Percentiles rank a stretch among this genome's conserved stretches.
These are phyloP conservation scores for Arthrobotrys iridis DNA, from an alignment of 2,329 filamentous ascomycete genomes.

Conservation along the genomic window DNA sequence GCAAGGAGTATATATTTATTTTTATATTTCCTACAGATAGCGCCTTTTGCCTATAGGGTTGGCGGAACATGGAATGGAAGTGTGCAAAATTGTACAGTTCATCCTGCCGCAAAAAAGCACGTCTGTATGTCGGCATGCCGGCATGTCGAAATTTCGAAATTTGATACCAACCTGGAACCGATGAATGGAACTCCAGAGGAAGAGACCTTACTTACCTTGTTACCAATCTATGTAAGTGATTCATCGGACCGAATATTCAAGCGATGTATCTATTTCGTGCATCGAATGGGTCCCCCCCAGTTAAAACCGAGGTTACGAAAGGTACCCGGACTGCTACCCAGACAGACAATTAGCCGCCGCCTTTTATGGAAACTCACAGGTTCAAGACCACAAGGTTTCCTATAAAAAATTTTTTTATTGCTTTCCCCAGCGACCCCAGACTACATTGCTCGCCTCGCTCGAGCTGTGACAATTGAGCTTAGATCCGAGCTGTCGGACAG, in stretches of 20 bases:
- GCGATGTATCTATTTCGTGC: background rate
- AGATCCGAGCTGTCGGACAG: conserved; percentile 42
- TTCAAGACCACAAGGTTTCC: conserved; percentile 42
- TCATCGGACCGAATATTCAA: background rate
- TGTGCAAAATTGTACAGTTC: conserved; percentile 43
- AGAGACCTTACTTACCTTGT: conserved; percentile 22
- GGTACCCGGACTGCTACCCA: conserved; percentile 11
- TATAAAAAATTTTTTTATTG: background rate
- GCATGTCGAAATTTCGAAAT: background rate
- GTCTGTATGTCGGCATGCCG: conserved; percentile 1
- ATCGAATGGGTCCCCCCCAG: background rate
- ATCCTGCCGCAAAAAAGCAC: conserved; percentile 17
- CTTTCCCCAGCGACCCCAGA: too few relatives aligned
- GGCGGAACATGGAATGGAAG: conserved; percentile 13
- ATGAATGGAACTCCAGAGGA: background rate
- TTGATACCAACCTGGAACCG: background rate
- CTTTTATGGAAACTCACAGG: conserved; percentile 2
- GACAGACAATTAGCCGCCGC: conserved; percentile 50
- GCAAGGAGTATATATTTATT: background rate
- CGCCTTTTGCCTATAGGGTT: conserved; percentile 8
- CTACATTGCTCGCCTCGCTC: background rate
- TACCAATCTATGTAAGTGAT: conserved; percentile 42
- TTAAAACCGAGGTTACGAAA: conserved; percentile 35
- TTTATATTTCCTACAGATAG: conserved; percentile 6
- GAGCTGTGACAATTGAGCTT: conserved; percentile 28